These are phyloP conservation scores for Pleurotus tuoliensis DNA, from an alignment of 768 basidiomycete species.

Conservation along the genomic window DNA sequence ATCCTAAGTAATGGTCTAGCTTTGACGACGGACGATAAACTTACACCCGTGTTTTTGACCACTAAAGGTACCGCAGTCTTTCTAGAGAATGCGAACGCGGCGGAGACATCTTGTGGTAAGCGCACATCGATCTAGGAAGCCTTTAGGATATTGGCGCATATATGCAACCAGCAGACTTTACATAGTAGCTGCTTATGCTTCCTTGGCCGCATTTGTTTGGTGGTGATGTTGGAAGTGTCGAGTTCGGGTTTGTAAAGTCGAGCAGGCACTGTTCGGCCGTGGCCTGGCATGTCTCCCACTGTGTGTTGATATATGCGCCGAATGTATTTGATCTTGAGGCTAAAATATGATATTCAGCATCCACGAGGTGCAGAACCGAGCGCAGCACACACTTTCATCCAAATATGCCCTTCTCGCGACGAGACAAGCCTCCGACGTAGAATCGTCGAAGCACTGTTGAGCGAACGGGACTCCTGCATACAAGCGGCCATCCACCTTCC, in stretches of 20 bases:
- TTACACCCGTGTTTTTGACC: constrained; percentile 50
- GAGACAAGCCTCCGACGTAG: constrained; percentile 10
- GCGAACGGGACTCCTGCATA: constrained; percentile 10
- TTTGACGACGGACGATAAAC: constrained; percentile 9
- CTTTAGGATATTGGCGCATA: constrained; percentile 6
- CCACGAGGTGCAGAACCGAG: not conserved
- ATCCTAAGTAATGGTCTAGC: not conserved
- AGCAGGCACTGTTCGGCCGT: constrained; percentile 44
- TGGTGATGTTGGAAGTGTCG: constrained; percentile 22
- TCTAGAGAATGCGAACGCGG: constrained; percentile 41
- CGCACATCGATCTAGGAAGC: constrained; percentile 37
- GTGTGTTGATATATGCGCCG: constrained; percentile 31
- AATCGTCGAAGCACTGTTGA: constrained; percentile 11
- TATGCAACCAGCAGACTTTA: constrained; percentile 12
- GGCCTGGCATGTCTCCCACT: constrained; percentile 56
- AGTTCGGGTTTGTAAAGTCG: constrained; percentile 30
- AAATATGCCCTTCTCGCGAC: constrained; percentile 7
- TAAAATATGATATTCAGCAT: not conserved
- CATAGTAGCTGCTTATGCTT: constrained; percentile 35
- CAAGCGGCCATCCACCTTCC: constrained; percentile 8
- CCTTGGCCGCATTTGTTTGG: constrained; percentile 30
- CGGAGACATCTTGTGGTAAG: constrained; percentile 32
- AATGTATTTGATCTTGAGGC: constrained; percentile 19
- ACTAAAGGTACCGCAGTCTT: constrained; percentile 35
- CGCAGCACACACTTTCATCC: not conserved